Conservation (phyloP, 352 stramenopile genomes). For the Paralagenidium karlingii region DNA sequence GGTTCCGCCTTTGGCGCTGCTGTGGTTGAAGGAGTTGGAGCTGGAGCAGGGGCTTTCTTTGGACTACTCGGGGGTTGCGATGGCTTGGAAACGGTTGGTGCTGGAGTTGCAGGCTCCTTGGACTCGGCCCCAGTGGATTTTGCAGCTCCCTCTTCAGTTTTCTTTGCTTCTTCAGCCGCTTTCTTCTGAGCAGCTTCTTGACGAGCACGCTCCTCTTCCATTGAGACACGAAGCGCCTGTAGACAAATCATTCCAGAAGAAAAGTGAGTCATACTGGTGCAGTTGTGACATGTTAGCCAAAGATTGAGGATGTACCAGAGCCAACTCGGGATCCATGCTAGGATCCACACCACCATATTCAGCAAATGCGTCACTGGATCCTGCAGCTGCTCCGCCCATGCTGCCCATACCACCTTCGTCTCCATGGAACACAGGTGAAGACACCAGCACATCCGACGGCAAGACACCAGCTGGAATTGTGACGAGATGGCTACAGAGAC, state of each 20-base stretch:
- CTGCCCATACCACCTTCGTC: slow-evolving; percentile 54
- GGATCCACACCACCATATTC: slow-evolving; percentile 96
- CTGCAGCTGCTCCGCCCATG: slow-evolving; percentile 11
- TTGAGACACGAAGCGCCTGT: slow-evolving; percentile 90
- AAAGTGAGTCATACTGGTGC: not conserved
- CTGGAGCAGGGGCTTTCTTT: not conserved
- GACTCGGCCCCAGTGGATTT: slow-evolving; percentile 10
- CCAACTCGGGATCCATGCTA: slow-evolving; percentile 97
- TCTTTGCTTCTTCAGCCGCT: slow-evolving; percentile 52
- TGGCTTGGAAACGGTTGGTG: not conserved
- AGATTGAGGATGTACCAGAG: slow-evolving; percentile 67
- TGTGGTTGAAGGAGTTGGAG: slow-evolving; percentile 3
- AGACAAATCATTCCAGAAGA: slow-evolving; percentile 1
- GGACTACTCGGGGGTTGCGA: no score
- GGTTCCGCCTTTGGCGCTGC: slow-evolving; percentile 10
- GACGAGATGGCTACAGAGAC: slow-evolving; percentile 82
- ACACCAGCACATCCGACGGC: slow-evolving; percentile 96
- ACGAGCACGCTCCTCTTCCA: slow-evolving; percentile 96
- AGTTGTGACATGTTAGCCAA: not conserved
- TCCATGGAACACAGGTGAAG: slow-evolving; percentile 88
- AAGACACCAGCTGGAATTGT: slow-evolving; percentile 93
- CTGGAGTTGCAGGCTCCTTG: not conserved
- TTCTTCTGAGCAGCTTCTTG: slow-evolving; percentile 91
- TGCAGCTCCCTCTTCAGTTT: slow-evolving; percentile 14
- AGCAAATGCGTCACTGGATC: slow-evolving; percentile 63